These are phyloP conservation scores for Rubia yunnanensis DNA, from an alignment of 257 asterid species.

Conservation along the genomic window DNA sequence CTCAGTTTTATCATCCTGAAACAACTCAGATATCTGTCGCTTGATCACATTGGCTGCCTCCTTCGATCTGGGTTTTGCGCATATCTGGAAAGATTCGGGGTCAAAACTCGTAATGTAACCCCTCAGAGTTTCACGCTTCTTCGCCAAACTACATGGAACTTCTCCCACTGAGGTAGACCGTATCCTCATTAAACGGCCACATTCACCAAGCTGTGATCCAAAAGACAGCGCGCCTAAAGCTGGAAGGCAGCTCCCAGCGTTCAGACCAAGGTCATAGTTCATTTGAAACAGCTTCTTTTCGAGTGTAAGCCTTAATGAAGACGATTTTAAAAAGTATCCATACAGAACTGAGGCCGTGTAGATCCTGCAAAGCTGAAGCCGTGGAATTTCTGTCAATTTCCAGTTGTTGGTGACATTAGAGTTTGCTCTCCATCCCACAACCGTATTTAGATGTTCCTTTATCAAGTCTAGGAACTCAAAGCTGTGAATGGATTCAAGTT, in stretches of 20 bases:
- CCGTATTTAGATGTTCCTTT: slow-evolving; percentile 48
- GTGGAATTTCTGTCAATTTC: slow-evolving; percentile 39
- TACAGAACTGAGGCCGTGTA: slow-evolving; percentile 60
- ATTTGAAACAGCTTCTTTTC: slow-evolving; percentile 34
- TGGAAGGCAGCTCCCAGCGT: slow-evolving; percentile 14
- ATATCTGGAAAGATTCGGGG: slow-evolving; percentile 40
- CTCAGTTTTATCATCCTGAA: slow-evolving; percentile 43
- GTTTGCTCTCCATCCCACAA: slow-evolving; percentile 43
- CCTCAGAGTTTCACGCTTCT: slow-evolving; percentile 31
- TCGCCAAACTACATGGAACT: slow-evolving; percentile 15
- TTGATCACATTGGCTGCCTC: slow-evolving; percentile 60
- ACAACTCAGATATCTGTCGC: slow-evolving; percentile 64
- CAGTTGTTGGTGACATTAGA: slow-evolving; percentile 43
- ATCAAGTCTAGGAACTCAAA: slow-evolving; percentile 62
- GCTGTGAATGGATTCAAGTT: slow-evolving; percentile 74
- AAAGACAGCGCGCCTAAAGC: slow-evolving; percentile 22
- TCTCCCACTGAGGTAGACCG: slow-evolving; percentile 26
- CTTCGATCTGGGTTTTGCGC: slow-evolving; percentile 58
- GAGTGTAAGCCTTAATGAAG: slow-evolving; percentile 54
- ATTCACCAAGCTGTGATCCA: slow-evolving; percentile 23
- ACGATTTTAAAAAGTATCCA: slow-evolving; percentile 78
- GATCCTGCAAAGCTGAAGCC: slow-evolving; percentile 41
- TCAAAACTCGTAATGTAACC: slow-evolving; percentile 56
- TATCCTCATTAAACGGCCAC: slow-evolving; percentile 21
- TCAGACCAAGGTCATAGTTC: slow-evolving; percentile 16